phyloP scores from a whole-genome alignment of 208 protist genomes.

The Crithidia brevicula region DNA sequence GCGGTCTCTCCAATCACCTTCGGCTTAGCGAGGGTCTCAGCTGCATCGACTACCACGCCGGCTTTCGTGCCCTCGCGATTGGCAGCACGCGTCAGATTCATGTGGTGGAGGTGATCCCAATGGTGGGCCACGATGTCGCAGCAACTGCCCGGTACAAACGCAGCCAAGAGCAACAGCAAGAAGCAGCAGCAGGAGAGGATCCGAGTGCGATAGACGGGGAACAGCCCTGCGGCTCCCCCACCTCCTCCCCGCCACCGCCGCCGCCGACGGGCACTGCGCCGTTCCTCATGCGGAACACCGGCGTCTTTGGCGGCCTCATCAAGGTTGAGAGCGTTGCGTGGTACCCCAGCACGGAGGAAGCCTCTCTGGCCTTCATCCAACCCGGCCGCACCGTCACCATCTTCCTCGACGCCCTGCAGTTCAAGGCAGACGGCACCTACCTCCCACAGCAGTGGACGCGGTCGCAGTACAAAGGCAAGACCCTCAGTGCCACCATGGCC shows the following conservation, averaged over 20 bases:
- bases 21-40: constrained; percentile 56
- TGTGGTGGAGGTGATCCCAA: constrained; percentile 67
- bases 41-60: constrained; percentile 73
- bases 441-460: constrained; percentile 75
- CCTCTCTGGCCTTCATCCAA: constrained; percentile 82
- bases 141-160: constrained; percentile 14
- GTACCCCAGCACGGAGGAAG: constrained; percentile 74
- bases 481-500: constrained; percentile 38
- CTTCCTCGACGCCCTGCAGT: constrained; percentile 71
- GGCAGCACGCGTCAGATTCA: constrained; percentile 75
- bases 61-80: constrained; percentile 68
- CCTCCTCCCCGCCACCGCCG: constrained; percentile 4
- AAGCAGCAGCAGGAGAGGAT: background rate
- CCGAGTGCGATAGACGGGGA: background rate
- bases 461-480: constrained; percentile 46
- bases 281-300: constrained; percentile 59
- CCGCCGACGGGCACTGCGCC: constrained; percentile 13
- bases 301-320: constrained; percentile 60
- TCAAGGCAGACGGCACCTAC: constrained; percentile 64
- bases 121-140: constrained; percentile 40
- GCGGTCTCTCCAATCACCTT: constrained; percentile 39
- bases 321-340: constrained; percentile 79
- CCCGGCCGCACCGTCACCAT: constrained; percentile 66
- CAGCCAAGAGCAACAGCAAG: constrained; percentile 25
- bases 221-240: background rate